Base-by-base conservation (phyloP, 1,284 basidiomycete species). In the Puccinia polysora region DNA sequence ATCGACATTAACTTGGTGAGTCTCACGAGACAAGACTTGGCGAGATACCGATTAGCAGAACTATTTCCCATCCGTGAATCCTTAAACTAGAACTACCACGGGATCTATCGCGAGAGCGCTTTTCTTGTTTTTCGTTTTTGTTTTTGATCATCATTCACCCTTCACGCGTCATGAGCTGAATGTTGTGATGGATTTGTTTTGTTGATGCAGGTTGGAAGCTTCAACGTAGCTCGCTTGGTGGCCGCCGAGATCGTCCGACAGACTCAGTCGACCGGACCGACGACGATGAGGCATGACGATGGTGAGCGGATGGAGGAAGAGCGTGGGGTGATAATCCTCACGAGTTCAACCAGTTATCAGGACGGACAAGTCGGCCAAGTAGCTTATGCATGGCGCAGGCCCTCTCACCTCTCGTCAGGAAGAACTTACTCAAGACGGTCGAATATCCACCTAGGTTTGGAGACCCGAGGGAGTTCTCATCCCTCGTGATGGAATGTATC, bases 311-410 rank as follows among this genome's bases (percentile, higher is more conserved):
- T 75, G 6, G 47, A 68, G 1, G 65, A 74, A 0, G 80, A 81
- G 56, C 60, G 74, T 1, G 80, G 80, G 6, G 78, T 81, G n/a
- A 80, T 81, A 70, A 77, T 81, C 69, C 74, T 79, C 53, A 78
- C 77, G 8, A 76, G 77, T 30, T 77, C 76, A 1, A 79, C 79
- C 2, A 77, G 78, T 30, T 79, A 77, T 0, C 75, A 79, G 20
- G 80, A 81, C 34, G 80, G 80, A 5, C 80, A 81, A 63, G 75
- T 74, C n/a, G 79, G 79, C 4, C 78, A 80, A 65, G 77, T 76
- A n/a, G 75, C 77, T 23, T 80, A 80, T 63, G 77, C 76, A 81
- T 81, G 80, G 80, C 75, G 76, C 36, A 75, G 34, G 56, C 74
- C 45, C 63, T 80, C 30, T 77, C 79, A 1, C 56, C 75, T 1